phyloP scores from a whole-genome alignment of 2,329 filamentous ascomycete species.

The Mariannaea elegans region DNA sequence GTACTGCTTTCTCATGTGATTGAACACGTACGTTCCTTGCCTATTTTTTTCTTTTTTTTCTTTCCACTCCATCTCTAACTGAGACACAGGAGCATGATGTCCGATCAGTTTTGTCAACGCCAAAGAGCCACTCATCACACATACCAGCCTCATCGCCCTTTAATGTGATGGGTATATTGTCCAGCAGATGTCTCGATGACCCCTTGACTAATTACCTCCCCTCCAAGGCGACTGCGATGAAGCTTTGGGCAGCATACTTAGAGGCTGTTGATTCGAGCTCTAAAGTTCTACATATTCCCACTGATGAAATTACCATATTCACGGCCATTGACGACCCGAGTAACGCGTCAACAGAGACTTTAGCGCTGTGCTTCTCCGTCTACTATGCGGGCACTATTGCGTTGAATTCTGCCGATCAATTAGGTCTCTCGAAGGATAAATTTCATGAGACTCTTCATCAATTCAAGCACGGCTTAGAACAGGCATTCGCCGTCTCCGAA shows the following conservation, averaged over 20 bases:
- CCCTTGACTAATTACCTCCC: conserved; percentile 37
- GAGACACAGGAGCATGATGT: conserved; percentile 34
- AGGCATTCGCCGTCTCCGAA: conserved; percentile 49
- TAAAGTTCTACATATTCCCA: conserved; percentile 43
- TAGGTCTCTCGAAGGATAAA: conserved; percentile 33
- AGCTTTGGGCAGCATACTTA: conserved; percentile 43
- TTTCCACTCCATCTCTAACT: neutral
- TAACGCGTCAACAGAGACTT: conserved; percentile 34
- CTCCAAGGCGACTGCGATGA: conserved; percentile 36
- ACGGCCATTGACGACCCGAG: conserved; percentile 43
- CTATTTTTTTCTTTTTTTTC: too few relatives aligned
- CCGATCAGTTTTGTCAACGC: conserved; percentile 33
- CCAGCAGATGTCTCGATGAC: conserved; percentile 29
- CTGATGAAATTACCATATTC: conserved; percentile 45
- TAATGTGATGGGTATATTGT: conserved; percentile 47
- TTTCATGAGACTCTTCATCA: conserved; percentile 34
- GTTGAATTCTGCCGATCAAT: conserved; percentile 49
- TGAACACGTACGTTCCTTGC: conserved; percentile 45
- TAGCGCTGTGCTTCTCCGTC: conserved; percentile 57
- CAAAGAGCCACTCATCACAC: conserved; percentile 17
- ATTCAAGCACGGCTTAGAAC: conserved; percentile 48
- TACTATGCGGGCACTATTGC: conserved; percentile 58
- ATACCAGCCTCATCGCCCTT: conserved; percentile 34
- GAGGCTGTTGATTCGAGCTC: conserved; percentile 42
- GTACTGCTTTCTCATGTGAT: conserved; percentile 47